Percentiles rank a stretch among this genome's conserved stretches.
Evolutionary conservation across 176 grass and related monocot genomes (phyloP).

Genomic region (Panicum miliaceum): DNA sequence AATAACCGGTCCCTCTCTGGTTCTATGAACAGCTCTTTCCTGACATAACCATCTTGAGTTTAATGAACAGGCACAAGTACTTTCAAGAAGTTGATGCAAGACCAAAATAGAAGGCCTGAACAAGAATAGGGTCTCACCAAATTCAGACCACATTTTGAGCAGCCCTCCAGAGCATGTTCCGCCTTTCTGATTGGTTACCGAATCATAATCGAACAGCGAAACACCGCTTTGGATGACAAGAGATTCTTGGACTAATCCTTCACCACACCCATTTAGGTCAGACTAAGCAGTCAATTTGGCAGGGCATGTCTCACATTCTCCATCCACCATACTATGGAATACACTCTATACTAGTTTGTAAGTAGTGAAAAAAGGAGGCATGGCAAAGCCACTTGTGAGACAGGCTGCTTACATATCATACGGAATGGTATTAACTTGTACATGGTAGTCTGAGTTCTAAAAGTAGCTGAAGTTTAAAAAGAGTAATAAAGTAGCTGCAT

Average conservation of each 20-base stretch:
- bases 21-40: slow-evolving; percentile 16
- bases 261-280: neutral
- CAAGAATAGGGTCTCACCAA: neutral
- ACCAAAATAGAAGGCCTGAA: slow-evolving; percentile 51
- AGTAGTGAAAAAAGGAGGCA: neutral
- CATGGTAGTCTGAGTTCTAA: neutral
- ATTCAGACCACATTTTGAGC: slow-evolving; percentile 36
- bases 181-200: slow-evolving; percentile 11
- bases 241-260: slow-evolving; percentile 23
- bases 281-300: slow-evolving; percentile 9
- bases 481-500: neutral
- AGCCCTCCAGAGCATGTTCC: slow-evolving; percentile 2
- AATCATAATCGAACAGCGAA: neutral
- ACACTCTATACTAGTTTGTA: neutral
- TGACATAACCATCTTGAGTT: slow-evolving; percentile 35
- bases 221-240: neutral
- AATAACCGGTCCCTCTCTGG: neutral
- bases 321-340: slow-evolving; percentile 14
- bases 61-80: slow-evolving; percentile 64
- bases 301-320: slow-evolving; percentile 1
- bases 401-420: neutral
- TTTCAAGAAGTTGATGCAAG: slow-evolving; percentile 58
- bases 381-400: neutral
- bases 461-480: neutral
- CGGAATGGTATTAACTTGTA: slow-evolving; percentile 19